Evolutionary conservation across 352 stramenopile species (phyloP).

Genomic region (Peronospora tabacina): DNA sequence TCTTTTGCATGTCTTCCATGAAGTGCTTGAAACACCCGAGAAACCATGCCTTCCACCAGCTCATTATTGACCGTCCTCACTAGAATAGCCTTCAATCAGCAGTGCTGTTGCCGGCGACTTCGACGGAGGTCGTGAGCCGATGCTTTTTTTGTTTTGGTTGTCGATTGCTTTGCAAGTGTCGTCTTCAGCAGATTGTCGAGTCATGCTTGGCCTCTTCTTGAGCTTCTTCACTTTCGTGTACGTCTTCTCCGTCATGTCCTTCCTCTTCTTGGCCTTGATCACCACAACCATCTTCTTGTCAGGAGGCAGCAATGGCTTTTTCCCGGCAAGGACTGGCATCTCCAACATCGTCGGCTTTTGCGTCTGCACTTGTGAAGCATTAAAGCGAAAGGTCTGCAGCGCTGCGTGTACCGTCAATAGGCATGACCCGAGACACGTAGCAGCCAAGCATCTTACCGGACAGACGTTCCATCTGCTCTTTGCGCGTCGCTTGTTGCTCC

Average conservation of each 20-base stretch:
- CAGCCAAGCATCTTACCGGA: conserved; percentile 19
- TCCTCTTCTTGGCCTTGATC: conserved; percentile 55
- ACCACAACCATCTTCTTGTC: conserved; percentile 25
- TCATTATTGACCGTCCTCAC: conserved; percentile 15
- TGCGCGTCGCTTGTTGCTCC: conserved; percentile 29
- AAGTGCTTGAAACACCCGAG: background rate
- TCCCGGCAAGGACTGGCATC: conserved; percentile 8
- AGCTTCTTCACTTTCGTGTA: conserved; percentile 22
- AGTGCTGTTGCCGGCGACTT: conserved; percentile 5
- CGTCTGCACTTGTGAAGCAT: conserved; percentile 44
- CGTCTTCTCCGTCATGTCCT: conserved; percentile 1
- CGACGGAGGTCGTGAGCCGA: background rate
- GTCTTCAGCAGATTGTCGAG: background rate
- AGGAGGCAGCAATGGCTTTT: conserved; percentile 3
- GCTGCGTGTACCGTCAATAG: conserved; percentile 26
- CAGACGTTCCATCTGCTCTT: conserved; percentile 29
- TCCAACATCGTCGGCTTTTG: conserved; percentile 31
- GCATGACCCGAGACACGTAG: no score
- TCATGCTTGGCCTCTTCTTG: conserved; percentile 6
- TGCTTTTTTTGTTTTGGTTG: background rate
- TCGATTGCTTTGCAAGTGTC: background rate
- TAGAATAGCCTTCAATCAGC: conserved; percentile 51
- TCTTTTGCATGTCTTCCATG: conserved; percentile 8
- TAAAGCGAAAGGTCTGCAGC: conserved; percentile 56
- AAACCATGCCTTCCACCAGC: background rate